A percentile compares a stretch with the other conserved stretches of the same genome.
These are phyloP conservation scores for Wickerhamomyces ciferrii DNA, from an alignment of 805 yeast genomes.

Conservation along the genomic window DNA sequence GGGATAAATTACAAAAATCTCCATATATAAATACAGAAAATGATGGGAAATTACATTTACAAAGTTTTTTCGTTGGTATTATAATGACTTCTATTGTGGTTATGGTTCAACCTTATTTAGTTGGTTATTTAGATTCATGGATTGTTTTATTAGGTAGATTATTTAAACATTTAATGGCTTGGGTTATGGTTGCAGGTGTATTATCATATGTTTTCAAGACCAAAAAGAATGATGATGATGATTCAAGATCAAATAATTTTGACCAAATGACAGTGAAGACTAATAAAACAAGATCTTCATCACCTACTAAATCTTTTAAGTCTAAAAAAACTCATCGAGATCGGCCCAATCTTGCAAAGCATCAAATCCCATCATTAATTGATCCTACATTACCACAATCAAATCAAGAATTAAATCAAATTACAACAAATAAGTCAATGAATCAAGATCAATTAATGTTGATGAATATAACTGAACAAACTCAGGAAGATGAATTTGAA, in stretches of 20 bases:
- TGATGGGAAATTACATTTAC: slow-evolving; percentile 21
- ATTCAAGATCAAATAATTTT: slow-evolving; percentile 2
- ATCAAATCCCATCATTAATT: neutral
- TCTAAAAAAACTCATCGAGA: slow-evolving; percentile 1
- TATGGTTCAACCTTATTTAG: slow-evolving; percentile 18
- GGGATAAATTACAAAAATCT: slow-evolving; percentile 10
- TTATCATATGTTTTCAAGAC: slow-evolving; percentile 12
- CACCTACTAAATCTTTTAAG: slow-evolving; percentile 3
- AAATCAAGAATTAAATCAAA: neutral
- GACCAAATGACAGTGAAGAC: slow-evolving; percentile 17
- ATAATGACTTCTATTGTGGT: slow-evolving; percentile 10
- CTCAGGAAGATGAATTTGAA: slow-evolving; percentile 11
- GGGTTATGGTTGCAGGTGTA: slow-evolving; percentile 13
- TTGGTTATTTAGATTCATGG: slow-evolving; percentile 19
- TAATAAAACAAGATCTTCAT: slow-evolving; percentile 6
- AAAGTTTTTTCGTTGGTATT: slow-evolving; percentile 20
- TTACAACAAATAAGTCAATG: neutral
- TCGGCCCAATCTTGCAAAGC: neutral
- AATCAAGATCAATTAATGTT: slow-evolving; percentile 7
- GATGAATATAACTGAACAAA: slow-evolving; percentile 13
- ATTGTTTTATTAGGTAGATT: slow-evolving; percentile 12
- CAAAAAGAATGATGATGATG: neutral
- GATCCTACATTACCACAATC: neutral
- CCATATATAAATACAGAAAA: slow-evolving; percentile 15
- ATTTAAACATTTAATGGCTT: slow-evolving; percentile 12